Percentiles rank a stretch among this genome's conserved stretches.
These are phyloP conservation scores for Thymus quinquecostatus DNA, from an alignment of 257 asterid genomes.

Conservation along the genomic window DNA sequence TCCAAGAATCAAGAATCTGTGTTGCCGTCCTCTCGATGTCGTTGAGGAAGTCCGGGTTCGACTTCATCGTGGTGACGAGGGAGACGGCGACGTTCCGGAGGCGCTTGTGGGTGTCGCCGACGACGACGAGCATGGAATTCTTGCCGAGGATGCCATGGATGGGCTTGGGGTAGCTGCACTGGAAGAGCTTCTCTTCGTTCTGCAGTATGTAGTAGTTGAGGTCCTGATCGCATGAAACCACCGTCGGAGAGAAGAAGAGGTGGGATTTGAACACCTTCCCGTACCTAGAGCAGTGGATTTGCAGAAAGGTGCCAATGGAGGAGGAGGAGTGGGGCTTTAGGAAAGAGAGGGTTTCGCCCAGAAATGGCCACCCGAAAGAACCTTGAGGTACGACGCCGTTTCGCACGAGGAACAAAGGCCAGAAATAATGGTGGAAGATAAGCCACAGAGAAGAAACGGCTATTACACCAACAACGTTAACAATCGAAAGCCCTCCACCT, in stretches of 20 bases:
- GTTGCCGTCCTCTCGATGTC: slow-evolving; percentile 59
- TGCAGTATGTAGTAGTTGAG: slow-evolving; percentile 71
- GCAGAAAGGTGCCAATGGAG: slow-evolving; percentile 63
- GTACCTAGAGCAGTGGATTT: slow-evolving; percentile 65
- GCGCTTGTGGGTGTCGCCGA: slow-evolving; percentile 65
- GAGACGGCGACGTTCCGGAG: slow-evolving; percentile 74
- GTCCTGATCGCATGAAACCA: slow-evolving; percentile 80
- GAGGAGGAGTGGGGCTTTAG: slow-evolving; percentile 73
- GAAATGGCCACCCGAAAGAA: slow-evolving; percentile 72
- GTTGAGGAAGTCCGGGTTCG: slow-evolving; percentile 59
- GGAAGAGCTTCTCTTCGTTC: slow-evolving; percentile 66
- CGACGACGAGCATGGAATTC: slow-evolving; percentile 69
- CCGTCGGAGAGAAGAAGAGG: slow-evolving; percentile 66
- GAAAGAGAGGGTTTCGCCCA: slow-evolving; percentile 74
- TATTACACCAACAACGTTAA: slow-evolving; percentile 25
- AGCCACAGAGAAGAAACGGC: slow-evolving; percentile 37
- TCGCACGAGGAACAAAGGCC: slow-evolving; percentile 55
- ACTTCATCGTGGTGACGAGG: slow-evolving; percentile 58
- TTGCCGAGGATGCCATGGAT: slow-evolving; percentile 73
- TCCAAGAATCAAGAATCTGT: slow-evolving; percentile 63
- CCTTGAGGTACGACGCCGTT: slow-evolving; percentile 43
- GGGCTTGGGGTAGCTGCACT: slow-evolving; percentile 76
- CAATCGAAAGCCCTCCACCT: slow-evolving; percentile 29
- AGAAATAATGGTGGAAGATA: slow-evolving; percentile 63
- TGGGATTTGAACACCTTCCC: slow-evolving; percentile 86